Conservation (phyloP, 768 basidiomycete genomes). For the Lactifluus echinatus region DNA sequence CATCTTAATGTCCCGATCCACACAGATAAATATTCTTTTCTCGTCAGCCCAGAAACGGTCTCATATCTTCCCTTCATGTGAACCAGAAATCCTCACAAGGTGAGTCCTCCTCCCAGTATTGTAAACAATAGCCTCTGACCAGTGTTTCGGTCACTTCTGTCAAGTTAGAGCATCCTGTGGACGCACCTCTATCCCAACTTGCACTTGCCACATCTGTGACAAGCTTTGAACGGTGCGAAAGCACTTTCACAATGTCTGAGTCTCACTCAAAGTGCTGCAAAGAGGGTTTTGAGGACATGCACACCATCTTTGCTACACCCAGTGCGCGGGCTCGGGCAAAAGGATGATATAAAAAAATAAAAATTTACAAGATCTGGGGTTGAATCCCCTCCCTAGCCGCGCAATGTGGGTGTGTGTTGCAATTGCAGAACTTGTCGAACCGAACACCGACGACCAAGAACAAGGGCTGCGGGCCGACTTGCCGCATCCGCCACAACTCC, state of each 20-base stretch:
- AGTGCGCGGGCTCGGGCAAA: slow-evolving; percentile 87
- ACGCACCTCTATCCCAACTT: slow-evolving; percentile 95
- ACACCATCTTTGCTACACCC: slow-evolving; percentile 93
- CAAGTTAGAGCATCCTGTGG: neutral
- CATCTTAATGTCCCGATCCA: slow-evolving; percentile 74
- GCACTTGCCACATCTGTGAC: slow-evolving; percentile 27
- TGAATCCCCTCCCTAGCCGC: slow-evolving; percentile 72
- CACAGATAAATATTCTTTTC: slow-evolving; percentile 61
- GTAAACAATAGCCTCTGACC: slow-evolving; percentile 75
- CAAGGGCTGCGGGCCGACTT: too few species aligned
- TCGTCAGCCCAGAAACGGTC: slow-evolving; percentile 67
- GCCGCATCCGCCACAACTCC: too few species aligned
- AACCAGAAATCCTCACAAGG: slow-evolving; percentile 49
- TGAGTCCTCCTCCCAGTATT: slow-evolving; percentile 55
- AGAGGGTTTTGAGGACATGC: slow-evolving; percentile 98
- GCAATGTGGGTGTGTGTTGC: slow-evolving; percentile 66
- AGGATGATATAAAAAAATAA: slow-evolving; percentile 90
- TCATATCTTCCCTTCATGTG: slow-evolving; percentile 81
- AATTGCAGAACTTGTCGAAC: slow-evolving; percentile 78
- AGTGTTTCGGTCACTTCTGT: neutral
- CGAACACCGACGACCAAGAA: too few species aligned
- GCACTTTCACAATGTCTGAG: slow-evolving; percentile 27
- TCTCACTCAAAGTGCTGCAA: slow-evolving; percentile 88
- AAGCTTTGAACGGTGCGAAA: slow-evolving; percentile 6
- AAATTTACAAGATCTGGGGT: slow-evolving; percentile 87